phyloP scores from a whole-genome alignment of 1,139 yeast genomes.

The Blastobotrys ciferrii region DNA sequence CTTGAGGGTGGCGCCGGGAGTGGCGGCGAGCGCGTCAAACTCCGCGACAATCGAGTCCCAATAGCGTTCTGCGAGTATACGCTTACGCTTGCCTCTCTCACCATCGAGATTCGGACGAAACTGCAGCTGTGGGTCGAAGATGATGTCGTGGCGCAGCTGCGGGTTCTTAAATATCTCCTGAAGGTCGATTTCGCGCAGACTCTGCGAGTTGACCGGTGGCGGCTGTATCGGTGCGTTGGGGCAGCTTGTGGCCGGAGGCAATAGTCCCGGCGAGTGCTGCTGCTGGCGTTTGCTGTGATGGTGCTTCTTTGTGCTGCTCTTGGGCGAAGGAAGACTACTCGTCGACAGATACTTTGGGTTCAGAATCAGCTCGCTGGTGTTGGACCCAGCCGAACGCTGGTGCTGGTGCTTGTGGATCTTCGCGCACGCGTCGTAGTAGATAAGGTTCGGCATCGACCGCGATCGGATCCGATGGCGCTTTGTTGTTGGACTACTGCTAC shows the following conservation, averaged over 20 bases:
- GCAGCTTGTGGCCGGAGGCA: constrained; percentile 16
- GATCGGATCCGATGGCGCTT: constrained; percentile 27
- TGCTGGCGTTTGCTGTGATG: no score
- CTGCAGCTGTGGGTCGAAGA: constrained; percentile 89
- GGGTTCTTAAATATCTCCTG: constrained; percentile 90
- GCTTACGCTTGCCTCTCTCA: constrained; percentile 80
- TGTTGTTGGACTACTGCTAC: constrained; percentile 4
- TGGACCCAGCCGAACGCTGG: constrained; percentile 6
- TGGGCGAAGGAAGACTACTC: constrained; percentile 11
- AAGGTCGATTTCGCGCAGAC: constrained; percentile 80
- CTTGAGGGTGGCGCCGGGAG: constrained; percentile 14
- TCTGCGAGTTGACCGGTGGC: constrained; percentile 88
- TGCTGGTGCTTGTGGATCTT: constrained; percentile 24
- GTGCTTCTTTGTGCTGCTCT: constrained; percentile 1
- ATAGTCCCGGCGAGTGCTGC: constrained; percentile 17
- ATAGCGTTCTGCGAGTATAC: constrained; percentile 70
- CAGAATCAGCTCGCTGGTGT: constrained; percentile 12
- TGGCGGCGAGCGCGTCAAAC: constrained; percentile 34
- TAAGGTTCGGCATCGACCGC: constrained; percentile 28
- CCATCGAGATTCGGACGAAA: constrained; percentile 91
- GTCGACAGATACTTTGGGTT: constrained; percentile 18
- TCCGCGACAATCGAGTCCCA: constrained; percentile 78
- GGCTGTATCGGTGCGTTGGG: constrained; percentile 37
- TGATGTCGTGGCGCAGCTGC: constrained; percentile 86
- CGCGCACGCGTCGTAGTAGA: constrained; percentile 17